phyloP scores from a whole-genome alignment of 2,329 filamentous ascomycete species.

The Colletotrichum tanaceti region DNA sequence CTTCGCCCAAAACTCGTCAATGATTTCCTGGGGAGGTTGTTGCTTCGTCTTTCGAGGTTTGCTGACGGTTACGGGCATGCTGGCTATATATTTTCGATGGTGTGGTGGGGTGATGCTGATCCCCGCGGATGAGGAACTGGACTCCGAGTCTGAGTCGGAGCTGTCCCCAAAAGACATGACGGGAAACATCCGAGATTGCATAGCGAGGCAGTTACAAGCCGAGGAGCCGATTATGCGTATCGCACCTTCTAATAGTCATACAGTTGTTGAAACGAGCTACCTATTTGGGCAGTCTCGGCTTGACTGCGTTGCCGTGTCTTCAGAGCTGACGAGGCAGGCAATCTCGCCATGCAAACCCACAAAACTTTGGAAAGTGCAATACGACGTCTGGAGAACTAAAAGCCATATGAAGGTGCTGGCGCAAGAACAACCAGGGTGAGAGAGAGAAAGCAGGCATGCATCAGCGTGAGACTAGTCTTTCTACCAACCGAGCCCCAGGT shows the following conservation, averaged over 20 bases:
- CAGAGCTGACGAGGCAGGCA: neutral
- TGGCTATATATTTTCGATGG: slow-evolving; percentile 23
- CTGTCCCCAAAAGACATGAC: slow-evolving; percentile 23
- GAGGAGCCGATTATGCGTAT: neutral
- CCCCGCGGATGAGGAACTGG: slow-evolving; percentile 2
- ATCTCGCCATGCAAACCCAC: neutral
- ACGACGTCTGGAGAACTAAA: neutral
- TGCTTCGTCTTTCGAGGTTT: slow-evolving; percentile 52
- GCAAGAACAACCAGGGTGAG: neutral
- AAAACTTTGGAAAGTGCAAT: neutral
- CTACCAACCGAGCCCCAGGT: neutral
- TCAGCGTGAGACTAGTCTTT: neutral
- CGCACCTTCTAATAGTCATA: neutral
- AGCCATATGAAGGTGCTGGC: too few relatives aligned
- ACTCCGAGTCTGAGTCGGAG: slow-evolving; percentile 25
- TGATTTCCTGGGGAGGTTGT: slow-evolving; percentile 72
- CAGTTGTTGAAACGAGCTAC: slow-evolving; percentile 5
- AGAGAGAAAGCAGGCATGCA: too few relatives aligned
- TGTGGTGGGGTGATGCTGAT: slow-evolving; percentile 7
- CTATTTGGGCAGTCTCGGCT: neutral
- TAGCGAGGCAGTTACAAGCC: neutral
- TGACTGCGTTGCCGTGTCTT: neutral
- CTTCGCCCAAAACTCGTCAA: slow-evolving; percentile 79
- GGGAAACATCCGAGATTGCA: neutral
- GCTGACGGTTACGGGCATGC: slow-evolving; percentile 30